Percentiles rank a stretch among this genome's conserved stretches.
These are phyloP conservation scores for Fusarium sp. DNA, from an alignment of 2,329 filamentous ascomycete species.

Conservation along the genomic window DNA sequence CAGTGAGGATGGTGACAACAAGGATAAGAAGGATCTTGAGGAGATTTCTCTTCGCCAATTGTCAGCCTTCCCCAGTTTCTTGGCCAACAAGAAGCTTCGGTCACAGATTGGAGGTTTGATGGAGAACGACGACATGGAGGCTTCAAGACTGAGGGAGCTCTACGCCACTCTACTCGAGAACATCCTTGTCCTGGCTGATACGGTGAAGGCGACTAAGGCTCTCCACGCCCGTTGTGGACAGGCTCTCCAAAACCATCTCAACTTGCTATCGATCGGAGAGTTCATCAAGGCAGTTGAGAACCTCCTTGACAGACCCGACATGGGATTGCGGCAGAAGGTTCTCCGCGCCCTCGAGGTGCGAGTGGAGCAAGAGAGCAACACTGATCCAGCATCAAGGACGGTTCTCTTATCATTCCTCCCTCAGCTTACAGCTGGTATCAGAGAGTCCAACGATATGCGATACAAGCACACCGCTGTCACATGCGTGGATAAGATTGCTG, in stretches of 20 bases:
- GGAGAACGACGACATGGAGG: slow-evolving; percentile 72
- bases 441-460: slow-evolving; percentile 75
- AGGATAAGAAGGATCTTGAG: slow-evolving; percentile 62
- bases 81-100: slow-evolving; percentile 68
- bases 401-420: slow-evolving; percentile 83
- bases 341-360: slow-evolving; percentile 83
- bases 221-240: slow-evolving; percentile 72
- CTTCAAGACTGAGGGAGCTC: slow-evolving; percentile 73
- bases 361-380: slow-evolving; percentile 77
- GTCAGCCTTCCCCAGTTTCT: slow-evolving; percentile 66
- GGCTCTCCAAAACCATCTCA: slow-evolving; percentile 81
- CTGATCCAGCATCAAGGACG: slow-evolving; percentile 73
- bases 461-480: slow-evolving; percentile 88
- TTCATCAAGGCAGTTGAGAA: slow-evolving; percentile 90
- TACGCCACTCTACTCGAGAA: slow-evolving; percentile 76
- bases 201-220: slow-evolving; percentile 65
- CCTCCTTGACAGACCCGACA: slow-evolving; percentile 79
- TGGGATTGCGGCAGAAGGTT: slow-evolving; percentile 81
- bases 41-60: slow-evolving; percentile 66
- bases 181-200: slow-evolving; percentile 73
- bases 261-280: slow-evolving; percentile 85
- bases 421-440: slow-evolving; percentile 79
- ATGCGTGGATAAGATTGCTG: slow-evolving; percentile 91
- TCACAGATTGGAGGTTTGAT: slow-evolving; percentile 66
- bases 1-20: slow-evolving; percentile 58